A percentile compares a stretch with the other conserved stretches of the same genome.
Evolutionary conservation across 805 yeast species (phyloP).

Genomic region (Komagataella phaffii): DNA sequence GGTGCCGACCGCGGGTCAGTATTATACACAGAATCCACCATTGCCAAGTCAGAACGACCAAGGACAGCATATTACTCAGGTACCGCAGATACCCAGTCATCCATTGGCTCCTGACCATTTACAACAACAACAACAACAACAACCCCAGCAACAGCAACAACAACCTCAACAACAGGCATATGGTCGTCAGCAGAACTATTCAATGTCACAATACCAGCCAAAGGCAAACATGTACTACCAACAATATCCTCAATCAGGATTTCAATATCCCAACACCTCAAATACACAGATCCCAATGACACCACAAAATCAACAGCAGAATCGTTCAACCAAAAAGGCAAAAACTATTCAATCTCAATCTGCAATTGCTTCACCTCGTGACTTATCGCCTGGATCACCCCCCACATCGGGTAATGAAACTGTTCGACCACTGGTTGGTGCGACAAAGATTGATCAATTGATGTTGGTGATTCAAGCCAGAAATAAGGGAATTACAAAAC

Average conservation of each 20-base stretch:
- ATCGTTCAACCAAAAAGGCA: neutral
- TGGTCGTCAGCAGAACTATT: neutral
- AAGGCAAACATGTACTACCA: constrained; percentile 4
- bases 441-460: constrained; percentile 81
- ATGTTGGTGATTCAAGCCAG: constrained; percentile 88
- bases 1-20: neutral
- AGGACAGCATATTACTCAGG: neutral
- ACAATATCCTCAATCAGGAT: neutral
- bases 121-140: constrained; percentile 4
- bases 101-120: constrained; percentile 5
- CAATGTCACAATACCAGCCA: neutral
- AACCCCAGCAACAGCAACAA: constrained; percentile 6
- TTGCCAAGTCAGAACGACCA: neutral
- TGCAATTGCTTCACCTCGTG: neutral
- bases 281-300: neutral
- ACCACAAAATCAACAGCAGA: neutral
- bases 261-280: neutral
- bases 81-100: constrained; percentile 1
- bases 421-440: constrained; percentile 54
- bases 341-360: neutral
- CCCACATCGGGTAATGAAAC: neutral
- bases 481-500: constrained; percentile 58
- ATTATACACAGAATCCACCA: neutral
- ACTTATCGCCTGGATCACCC: neutral
- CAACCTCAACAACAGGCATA: constrained; percentile 8